Base-by-base conservation (phyloP, 768 basidiomycete species). In the Calocybe indica region DNA sequence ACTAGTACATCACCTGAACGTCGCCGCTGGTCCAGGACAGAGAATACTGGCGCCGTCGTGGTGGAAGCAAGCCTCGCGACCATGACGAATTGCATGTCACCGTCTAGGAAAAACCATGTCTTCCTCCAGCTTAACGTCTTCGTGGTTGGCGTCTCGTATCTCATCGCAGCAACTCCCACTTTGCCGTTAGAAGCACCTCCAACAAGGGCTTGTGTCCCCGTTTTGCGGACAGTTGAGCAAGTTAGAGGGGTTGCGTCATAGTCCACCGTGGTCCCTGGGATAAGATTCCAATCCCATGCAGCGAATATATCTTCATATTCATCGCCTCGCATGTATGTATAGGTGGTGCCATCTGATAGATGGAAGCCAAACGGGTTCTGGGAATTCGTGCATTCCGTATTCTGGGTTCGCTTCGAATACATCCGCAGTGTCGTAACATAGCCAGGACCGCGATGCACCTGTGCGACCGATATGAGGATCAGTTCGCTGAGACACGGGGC, bases 261-360 rank as follows among this genome's bases (percentile, higher is more conserved):
- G 58, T 86, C 80, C 33, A 75, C 71, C 1, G 86, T 88, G 32
- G 69, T 86, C 0, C 86, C 85, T 6, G 86, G 85, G 38, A 88
- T 79, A 6, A 85, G 71, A 53, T 85, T 80, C 86, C 86, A 88
- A 61, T 88, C 83, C 85, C 84, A 85, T 2, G 79, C 70, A 2
- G 78, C 85, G 4, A 78, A 65, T 32, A 87, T 87, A 55, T 86
- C 83, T 57, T 84, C 81, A 58, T 87, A 88, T 60, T 88, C 85
- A 54, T 78, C 66, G 10, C 85, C 86, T 42, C 64, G 64, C 15
- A 82, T 55, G 60, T 86, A 85, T 0, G 80, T 86, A 59, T 82
- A 79, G 8, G 79, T 59, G 0, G 74, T 72, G 3, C 85, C 85
- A 47, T 85, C 82, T 4, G 82, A 72, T 6, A 88, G 68, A 56